Evolutionary conservation across 2,329 filamentous ascomycete species (phyloP), one percentile per base, ranked within the genome.

Genomic region (Aaosphaeria arxii): DNA sequence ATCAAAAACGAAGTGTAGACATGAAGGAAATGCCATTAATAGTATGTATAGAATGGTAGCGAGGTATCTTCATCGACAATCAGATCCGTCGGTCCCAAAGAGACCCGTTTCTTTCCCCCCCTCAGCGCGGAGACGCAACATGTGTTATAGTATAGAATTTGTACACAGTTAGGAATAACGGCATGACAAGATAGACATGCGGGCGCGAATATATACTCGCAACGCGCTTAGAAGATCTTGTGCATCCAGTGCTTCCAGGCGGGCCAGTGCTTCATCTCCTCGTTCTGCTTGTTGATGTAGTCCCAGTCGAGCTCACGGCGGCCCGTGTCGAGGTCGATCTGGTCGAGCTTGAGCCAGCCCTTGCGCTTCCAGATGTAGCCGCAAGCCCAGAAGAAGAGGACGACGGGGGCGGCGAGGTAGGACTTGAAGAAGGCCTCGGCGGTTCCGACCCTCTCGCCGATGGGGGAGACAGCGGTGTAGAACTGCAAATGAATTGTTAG

Each of bases 291-390:
- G 63, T 85, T 79, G 69, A 86, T 84, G 38, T 72, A 71, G 7
- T 85, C 82, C 82, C 82, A 87, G 63, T 88, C 79, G 44, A 86
- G 76, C 67, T 82, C 78, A 49, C 84, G 77, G 36, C 84, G 79
- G 52, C 84, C 85, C 30, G 77, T 78, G 61, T 88, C 84, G 46
- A 88, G 77, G 56, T 88, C 85, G 49, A 89, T 87, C 55, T 87
- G 71, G 30, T 74, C 69, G 2, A 81, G 65, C 28, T 65, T 76
- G 46, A 85, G 73, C 81, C 82, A 87, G 13, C 79, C 78, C 28
- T 74, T 67, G 39, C 81, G 74, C 76, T 88, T 88, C 85, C 84
- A 88, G 52, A 81, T 11, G 62, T 79, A 87, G 5, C 84, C 82
- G 47, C 53, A 52, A 30, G 74, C 1, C 63, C 71, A 77, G 50